Evolutionary conservation across 2,329 filamentous ascomycete genomes (phyloP), one percentile per base, ranked within the genome.

Genomic region (Aureobasidium uvarum): DNA sequence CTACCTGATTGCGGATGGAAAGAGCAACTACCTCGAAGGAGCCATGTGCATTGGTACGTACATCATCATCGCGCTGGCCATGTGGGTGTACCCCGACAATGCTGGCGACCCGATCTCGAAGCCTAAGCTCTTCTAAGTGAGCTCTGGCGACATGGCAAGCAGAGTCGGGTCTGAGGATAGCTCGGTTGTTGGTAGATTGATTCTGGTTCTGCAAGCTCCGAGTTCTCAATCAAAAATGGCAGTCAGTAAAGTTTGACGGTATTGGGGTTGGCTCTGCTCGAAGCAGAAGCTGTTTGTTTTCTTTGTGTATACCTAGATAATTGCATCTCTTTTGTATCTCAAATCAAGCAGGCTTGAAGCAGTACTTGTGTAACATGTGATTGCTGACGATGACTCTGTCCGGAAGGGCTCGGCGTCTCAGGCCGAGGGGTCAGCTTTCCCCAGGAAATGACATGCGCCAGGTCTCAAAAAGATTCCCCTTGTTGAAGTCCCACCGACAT

Each of bases 11-110:
- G 81, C 94, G 67, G 92, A 96, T 72, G 91, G 91, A 13, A 85
- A 92, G 74, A 92, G 88, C 74, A 96, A 96, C 74, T 96, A 95
- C 72, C 84, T 96, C 14, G 91, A 96, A 78, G 91, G 91, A 16
- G 87, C 88, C 64, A 82, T 83, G 80, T 83, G 80, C 68, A 71
- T 83, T 46, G 81, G 80, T 70, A 80, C 77, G 67, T 87, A 86
- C 71, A 78, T 81, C 66, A 86, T 87, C 66, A 86, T 86, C 66
- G 84, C 82, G 3, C 75, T 86, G 45, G 84, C 84, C 5, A 86
- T 87, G 73, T 83, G 82, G 73, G 84, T 87, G 59, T 86, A 86
- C 71, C 84, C 84, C 2, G 84, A 86, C 68, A 76, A 83, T 68
- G 80, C 78, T 3, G 69, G 69, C 5, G 73, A 75, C 65, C 48